These are phyloP conservation scores for Aspergillus conjunctus DNA, from an alignment of 495 filamentous ascomycete species.

Conservation along the genomic window DNA sequence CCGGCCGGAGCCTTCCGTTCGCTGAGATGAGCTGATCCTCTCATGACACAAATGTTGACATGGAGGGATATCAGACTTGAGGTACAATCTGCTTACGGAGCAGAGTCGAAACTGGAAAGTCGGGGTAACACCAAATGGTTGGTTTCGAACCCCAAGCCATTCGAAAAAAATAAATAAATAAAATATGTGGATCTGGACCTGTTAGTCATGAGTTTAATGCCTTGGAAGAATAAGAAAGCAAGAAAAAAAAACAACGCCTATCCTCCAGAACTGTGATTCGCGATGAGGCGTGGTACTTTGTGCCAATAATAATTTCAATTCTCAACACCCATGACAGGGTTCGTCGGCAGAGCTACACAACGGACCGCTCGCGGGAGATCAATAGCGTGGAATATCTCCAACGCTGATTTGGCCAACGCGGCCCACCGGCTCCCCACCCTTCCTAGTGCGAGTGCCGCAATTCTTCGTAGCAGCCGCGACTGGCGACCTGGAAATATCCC, in stretches of 20 bases:
- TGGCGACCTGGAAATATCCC: slow-evolving; percentile 21
- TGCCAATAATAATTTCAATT: no score
- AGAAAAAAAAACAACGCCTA: neutral
- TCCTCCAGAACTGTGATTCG: neutral
- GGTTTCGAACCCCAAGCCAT: no score
- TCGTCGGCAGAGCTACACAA: slow-evolving; percentile 23
- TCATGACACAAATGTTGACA: slow-evolving; percentile 1
- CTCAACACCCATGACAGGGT: slow-evolving; percentile 10
- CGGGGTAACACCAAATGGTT: no score
- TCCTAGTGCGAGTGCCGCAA: slow-evolving; percentile 6
- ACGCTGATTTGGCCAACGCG: slow-evolving; percentile 9
- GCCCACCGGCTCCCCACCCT: slow-evolving; percentile 6
- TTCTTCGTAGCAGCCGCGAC: slow-evolving; percentile 24
- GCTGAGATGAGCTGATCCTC: slow-evolving; percentile 7
- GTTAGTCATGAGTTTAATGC: no score
- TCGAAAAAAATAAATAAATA: no score
- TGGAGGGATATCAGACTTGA: neutral
- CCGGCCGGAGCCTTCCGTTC: slow-evolving; percentile 7
- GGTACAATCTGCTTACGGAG: neutral
- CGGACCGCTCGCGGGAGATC: slow-evolving; percentile 25
- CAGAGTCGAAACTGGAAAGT: neutral
- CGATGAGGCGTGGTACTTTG: neutral
- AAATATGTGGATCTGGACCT: no score
- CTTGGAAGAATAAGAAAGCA: neutral
- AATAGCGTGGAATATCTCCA: slow-evolving; percentile 17